Percentiles rank a stretch among this genome's conserved stretches.
Conservation (phyloP, 75 land plant genomes). For the Chamaecyparis obtusa region DNA sequence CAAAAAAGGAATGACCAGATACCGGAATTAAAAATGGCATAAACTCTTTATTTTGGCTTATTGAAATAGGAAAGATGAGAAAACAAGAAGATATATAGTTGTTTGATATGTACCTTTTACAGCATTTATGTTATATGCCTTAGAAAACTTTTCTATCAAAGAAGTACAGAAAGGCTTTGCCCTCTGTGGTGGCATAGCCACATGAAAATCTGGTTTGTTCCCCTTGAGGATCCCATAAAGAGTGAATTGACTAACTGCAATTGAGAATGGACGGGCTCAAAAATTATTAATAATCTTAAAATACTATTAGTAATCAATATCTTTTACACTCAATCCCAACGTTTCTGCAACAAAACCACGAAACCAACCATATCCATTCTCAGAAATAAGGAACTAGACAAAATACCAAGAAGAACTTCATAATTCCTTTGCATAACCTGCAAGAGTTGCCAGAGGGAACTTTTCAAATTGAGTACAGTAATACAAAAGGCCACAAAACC, state of each 20-base stretch:
- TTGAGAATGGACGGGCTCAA: conserved; percentile 1
- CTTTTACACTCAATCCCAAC: background rate
- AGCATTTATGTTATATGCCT: conserved; percentile 54
- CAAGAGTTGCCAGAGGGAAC: background rate
- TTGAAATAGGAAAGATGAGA: background rate
- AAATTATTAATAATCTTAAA: background rate
- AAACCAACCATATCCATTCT: background rate
- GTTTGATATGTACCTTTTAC: conserved; percentile 58
- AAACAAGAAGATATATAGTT: background rate
- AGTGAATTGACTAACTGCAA: conserved; percentile 94
- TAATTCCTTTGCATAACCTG: conserved; percentile 90
- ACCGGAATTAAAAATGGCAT: background rate
- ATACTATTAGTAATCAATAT: background rate
- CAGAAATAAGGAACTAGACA: background rate
- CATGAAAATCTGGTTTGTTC: conserved; percentile 97
- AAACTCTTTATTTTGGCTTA: background rate
- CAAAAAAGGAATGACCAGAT: background rate
- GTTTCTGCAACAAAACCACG: background rate
- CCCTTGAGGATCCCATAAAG: conserved; percentile 90
- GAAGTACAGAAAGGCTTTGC: conserved; percentile 81
- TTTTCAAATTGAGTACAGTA: background rate
- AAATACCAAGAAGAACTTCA: conserved; percentile 76
- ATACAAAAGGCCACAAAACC: background rate
- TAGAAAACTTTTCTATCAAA: conserved; percentile 65
- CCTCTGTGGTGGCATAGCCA: conserved; percentile 90